Base-by-base conservation (phyloP, 306 rosid species). In the Cucumis melo region DNA sequence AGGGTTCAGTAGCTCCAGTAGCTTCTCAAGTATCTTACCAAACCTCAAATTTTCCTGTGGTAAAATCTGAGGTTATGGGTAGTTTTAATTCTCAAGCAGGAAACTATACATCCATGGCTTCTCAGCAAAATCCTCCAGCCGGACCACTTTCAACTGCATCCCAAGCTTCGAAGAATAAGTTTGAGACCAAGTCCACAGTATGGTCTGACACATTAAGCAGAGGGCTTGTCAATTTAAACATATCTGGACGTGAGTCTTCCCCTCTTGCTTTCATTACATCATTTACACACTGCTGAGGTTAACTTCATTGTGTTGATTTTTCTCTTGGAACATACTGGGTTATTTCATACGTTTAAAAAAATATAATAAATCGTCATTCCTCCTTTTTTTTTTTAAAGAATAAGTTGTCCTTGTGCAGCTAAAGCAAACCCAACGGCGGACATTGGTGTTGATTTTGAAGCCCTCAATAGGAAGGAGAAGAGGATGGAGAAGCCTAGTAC, bases 121-220 rank as follows among this genome's bases (percentile, higher is more conserved):
- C 87, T 16, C 90, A 77, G n/a, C 84, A 83, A 80, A 77, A 73
- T 84, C 82, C 92, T 60, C 65, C 91, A 36, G 55, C 79, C 1
- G 88, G 85, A 74, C 63, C 96, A 80, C 86, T 77, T 78, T 41
- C 92, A 54, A 13, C 77, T 36, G 89, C 80, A 77, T 63, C 91
- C 79, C 91, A 86, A 75, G 89, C 94, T 64, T 58, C 96, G n/a
- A 89, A 86, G 83, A 94, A 89, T 78, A 90, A 95, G 85, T 95
- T 95, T 71, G 93, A 87, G 80, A 83, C 99, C 81, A 95, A 92
- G 81, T 95, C 99, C 82, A 87, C 98, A 65, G 99, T 95, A 80
- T 95, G 99, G 99, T 74, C 97, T 0, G 99, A 95, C 85, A 95
- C 99, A 44, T 84, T 95, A 42, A 95, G 90, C 87, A 85, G 98